Evolutionary conservation across 179 eudicot species (phyloP).

Genomic region (Beta macrorhiza): DNA sequence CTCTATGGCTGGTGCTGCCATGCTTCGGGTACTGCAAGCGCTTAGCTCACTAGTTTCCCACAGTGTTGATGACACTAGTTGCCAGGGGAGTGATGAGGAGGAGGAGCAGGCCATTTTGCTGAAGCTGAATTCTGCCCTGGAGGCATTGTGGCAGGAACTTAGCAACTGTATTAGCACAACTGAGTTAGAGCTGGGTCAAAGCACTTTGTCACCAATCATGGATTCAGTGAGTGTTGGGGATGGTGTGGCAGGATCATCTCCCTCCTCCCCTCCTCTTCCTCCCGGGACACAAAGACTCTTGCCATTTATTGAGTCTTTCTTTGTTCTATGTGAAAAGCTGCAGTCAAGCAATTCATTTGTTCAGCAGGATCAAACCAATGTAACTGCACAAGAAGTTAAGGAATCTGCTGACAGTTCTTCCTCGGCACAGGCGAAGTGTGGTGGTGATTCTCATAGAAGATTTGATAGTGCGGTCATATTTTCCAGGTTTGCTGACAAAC

Average conservation of each 20-base stretch:
- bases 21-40: constrained; percentile 87
- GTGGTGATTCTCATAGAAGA: constrained; percentile 49
- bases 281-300: constrained; percentile 91
- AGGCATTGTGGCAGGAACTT: constrained; percentile 88
- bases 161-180: constrained; percentile 87
- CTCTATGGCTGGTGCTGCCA: constrained; percentile 92
- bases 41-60: constrained; percentile 76
- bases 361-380: constrained; percentile 69
- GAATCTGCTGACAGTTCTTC: constrained; percentile 60
- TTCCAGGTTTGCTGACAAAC: constrained; percentile 83
- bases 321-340: constrained; percentile 92
- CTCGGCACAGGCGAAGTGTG: constrained; percentile 35
- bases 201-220: constrained; percentile 47
- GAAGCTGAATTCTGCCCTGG: constrained; percentile 70
- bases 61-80: constrained; percentile 38
- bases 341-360: constrained; percentile 52
- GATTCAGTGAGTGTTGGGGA: constrained; percentile 56
- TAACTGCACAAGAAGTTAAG: constrained; percentile 81
- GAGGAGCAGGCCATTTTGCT: constrained; percentile 61
- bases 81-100: constrained; percentile 43
- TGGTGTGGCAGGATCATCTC: constrained; percentile 50
- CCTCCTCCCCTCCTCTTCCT: constrained; percentile 77
- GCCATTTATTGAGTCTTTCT: constrained; percentile 92
- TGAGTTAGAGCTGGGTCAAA: constrained; percentile 70
- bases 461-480: constrained; percentile 60